Evolutionary conservation across 768 basidiomycete genomes (phyloP), one percentile per base, ranked within the genome.

Genomic region (Rhizopogon rudus): DNA sequence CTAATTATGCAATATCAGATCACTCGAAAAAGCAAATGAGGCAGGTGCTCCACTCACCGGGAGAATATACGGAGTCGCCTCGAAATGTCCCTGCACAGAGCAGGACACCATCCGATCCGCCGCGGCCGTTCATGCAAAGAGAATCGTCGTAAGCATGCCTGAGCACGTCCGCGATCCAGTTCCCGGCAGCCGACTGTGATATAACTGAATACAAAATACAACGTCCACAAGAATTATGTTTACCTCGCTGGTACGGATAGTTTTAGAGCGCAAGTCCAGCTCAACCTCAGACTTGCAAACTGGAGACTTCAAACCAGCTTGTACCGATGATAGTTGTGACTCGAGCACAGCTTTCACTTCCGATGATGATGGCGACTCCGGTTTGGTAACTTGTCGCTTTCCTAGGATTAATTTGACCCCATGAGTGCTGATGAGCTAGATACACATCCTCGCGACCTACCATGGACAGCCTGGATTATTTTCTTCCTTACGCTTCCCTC

Each of bases 121-220:
- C 81, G 51, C 75, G 76, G 20, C 75, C 82, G 61, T 81, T 77
- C 61, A 83, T 69, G 49, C 77, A 78, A 28, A 86, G 72, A 0
- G 80, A 77, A 53, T 88, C 87, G 55, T 92, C 89, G 60, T 92
- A 97, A 0, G 89, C 82, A 67, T 93, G 88, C 60, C 88, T 74
- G 41, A 92, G 67, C 39, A 94, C 81, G 67, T 96, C 93, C 1
- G 91, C 86, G 58, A 94, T 83, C 88, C 90, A 93, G 63, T 96
- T 89, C 13, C 80, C 81, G 16, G 81, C 77, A 3, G 85, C 82
- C 10, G 85, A 83, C 88, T 91, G 58, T 17, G 1, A 25, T 29
- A 54, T 40, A 7, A 31, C 7, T 31, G 6, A 6, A 14, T 46
- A 44, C 2, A 31, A 40, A 8, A 22, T 40, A 33, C 29, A 13